A percentile compares a stretch with the other conserved stretches of the same genome.
Evolutionary conservation across 768 basidiomycete species (phyloP).

Genomic region (Podaxis carcinomalis): DNA sequence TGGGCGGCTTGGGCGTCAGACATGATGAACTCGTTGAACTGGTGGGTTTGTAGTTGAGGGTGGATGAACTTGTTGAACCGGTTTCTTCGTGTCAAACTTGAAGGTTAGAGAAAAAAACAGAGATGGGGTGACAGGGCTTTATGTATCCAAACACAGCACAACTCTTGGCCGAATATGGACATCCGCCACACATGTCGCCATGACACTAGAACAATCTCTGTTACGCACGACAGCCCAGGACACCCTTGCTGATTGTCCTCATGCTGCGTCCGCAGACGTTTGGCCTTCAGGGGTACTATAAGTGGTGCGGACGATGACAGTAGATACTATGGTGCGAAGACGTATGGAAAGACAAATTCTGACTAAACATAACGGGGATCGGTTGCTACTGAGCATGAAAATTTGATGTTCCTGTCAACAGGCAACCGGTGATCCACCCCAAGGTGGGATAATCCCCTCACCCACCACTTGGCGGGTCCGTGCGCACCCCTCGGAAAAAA

Average conservation of each 20-base stretch:
- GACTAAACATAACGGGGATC: background rate
- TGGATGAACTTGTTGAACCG: constrained; percentile 77
- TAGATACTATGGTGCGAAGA: background rate
- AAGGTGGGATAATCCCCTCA: background rate
- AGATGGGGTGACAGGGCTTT: constrained; percentile 28
- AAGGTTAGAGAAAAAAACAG: constrained; percentile 62
- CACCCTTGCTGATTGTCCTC: background rate
- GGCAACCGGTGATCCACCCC: too few relatives aligned
- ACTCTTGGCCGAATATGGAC: constrained; percentile 25
- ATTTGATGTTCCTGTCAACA: background rate
- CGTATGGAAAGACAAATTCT: constrained; percentile 1
- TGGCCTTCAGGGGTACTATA: background rate
- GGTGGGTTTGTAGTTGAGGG: constrained; percentile 45
- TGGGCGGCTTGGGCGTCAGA: constrained; percentile 88
- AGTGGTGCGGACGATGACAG: background rate
- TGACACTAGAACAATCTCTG: constrained; percentile 25
- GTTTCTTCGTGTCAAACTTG: constrained; percentile 83
- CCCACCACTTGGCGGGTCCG: background rate
- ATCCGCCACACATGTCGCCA: constrained; percentile 34
- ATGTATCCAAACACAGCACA: constrained; percentile 33
- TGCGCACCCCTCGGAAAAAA: constrained; percentile 11
- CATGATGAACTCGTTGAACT: constrained; percentile 65
- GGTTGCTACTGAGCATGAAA: background rate
- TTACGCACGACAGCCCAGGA: background rate
- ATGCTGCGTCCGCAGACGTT: background rate